phyloP scores from a whole-genome alignment of 2,329 filamentous ascomycete genomes.

The Leptographium radiaticola region DNA sequence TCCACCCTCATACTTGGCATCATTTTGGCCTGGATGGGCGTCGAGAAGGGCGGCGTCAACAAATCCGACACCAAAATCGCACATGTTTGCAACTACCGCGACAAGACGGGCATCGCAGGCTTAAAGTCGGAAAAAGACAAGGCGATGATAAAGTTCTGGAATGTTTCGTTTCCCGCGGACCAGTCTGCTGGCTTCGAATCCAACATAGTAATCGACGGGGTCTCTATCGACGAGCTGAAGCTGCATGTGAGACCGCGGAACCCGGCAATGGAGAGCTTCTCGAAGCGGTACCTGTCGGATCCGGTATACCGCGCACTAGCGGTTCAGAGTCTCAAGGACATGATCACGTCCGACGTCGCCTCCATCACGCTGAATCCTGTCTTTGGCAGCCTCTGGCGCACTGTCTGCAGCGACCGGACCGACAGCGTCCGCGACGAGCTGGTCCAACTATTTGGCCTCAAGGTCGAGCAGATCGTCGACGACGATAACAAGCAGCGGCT shows the following conservation, averaged over 20 bases:
- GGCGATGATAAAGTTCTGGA: no score
- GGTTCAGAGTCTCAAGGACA: constrained; percentile 23
- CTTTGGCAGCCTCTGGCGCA: constrained; percentile 35
- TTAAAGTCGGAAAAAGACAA: no score
- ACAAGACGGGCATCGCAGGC: no score
- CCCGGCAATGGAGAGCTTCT: no score
- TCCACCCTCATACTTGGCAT: constrained; percentile 27
- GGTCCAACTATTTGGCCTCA: constrained; percentile 25
- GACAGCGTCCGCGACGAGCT: constrained; percentile 27
- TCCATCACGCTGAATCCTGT: constrained; percentile 34
- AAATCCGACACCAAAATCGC: constrained; percentile 9
- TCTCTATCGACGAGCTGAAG: no score
- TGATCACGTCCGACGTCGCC: constrained; percentile 29
- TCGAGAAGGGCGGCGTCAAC: constrained; percentile 14
- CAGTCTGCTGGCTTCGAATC: no score
- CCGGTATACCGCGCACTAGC: constrained; percentile 24
- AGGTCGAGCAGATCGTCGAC: constrained; percentile 23
- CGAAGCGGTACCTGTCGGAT: constrained; percentile 13
- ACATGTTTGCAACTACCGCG: no score
- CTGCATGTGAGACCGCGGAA: no score
- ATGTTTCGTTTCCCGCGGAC: no score
- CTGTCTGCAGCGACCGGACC: constrained; percentile 31
- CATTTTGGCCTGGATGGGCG: constrained; percentile 30
- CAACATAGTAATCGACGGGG: no score
- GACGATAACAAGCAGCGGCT: constrained; percentile 22